These are phyloP conservation scores for Phaeolepiota aurea DNA, from an alignment of 768 basidiomycete genomes.

Conservation along the genomic window DNA sequence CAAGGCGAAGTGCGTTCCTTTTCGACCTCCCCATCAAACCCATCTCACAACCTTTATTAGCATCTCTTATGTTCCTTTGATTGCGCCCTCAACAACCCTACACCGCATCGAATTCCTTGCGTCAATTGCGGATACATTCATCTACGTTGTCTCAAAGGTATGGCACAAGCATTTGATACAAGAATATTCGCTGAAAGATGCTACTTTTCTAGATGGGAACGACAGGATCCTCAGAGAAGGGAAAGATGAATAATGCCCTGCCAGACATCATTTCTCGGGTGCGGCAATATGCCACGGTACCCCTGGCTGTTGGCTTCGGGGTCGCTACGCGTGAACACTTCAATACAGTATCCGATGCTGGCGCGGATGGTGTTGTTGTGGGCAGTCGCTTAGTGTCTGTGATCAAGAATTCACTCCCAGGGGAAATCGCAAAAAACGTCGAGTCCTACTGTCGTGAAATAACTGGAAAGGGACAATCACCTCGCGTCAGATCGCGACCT, in stretches of 20 bases:
- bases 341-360: slow-evolving; percentile 72
- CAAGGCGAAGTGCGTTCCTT: slow-evolving; percentile 56
- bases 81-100: slow-evolving; percentile 89
- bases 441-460: slow-evolving; percentile 73
- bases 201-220: slow-evolving; percentile 72
- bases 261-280: slow-evolving; percentile 82
- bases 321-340: slow-evolving; percentile 89
- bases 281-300: slow-evolving; percentile 66
- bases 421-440: slow-evolving; percentile 42
- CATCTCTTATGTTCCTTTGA: slow-evolving; percentile 89
- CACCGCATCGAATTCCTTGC: slow-evolving; percentile 85
- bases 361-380: slow-evolving; percentile 94
- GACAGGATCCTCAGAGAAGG: slow-evolving; percentile 80
- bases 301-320: slow-evolving; percentile 95
- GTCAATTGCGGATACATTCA: slow-evolving; percentile 93
- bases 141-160: slow-evolving; percentile 97
- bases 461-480: slow-evolving; percentile 32
- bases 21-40: neutral
- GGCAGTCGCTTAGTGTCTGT: slow-evolving; percentile 80
- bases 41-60: slow-evolving; percentile 29
- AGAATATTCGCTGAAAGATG: neutral
- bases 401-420: slow-evolving; percentile 57
- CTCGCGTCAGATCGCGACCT: slow-evolving; percentile 23
- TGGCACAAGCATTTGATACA: slow-evolving; percentile 6
- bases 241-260: slow-evolving; percentile 64